Evolutionary conservation across 768 basidiomycete genomes (phyloP), one percentile per base, ranked within the genome.

Genomic region (Mycena capillaripes): DNA sequence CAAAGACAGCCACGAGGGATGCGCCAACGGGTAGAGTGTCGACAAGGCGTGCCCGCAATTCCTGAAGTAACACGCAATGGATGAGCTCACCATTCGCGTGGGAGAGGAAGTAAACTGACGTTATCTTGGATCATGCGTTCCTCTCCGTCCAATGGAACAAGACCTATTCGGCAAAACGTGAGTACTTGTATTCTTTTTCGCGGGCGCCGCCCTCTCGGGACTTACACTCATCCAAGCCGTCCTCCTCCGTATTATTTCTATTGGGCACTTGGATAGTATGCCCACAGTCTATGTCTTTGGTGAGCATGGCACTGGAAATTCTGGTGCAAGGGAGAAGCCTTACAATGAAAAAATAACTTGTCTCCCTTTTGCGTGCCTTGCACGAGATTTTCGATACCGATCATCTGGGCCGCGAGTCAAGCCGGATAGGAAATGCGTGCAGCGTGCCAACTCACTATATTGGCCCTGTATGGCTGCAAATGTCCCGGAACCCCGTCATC

Each of bases 1-100:
- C 74, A 32, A 77, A 69, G 46, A 75, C 66, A 11, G 60, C 72
- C 27, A 77, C 72, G 12, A 79, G 76, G 17, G 73, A 71, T 21
- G 72, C 72, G 7, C 79, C 79, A 4, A 60, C 74, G 17, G 75
- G 70, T 4, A 79, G 64, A 1, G 66, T 62, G 67, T 78, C 77
- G 4, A 79, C 78, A 3, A 79, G 68, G 27, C 63, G 53, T 9
- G 67, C 46, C n/a, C 73, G 76, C 8, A 79, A 52, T 32, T 78
- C 75, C 78, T 79, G n/a, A n/a, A n/a, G n/a, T n/a, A 16, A 17
- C 36, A 32, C 1, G 9, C 48, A 69, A 25, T 9, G n/a, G 1
- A 8, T 61, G 8, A 70, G 30, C 17, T 27, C 2, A 23, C 17
- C 14, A 19, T 2, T 17, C 34, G 27, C 30, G 4, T 14, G 10